Evolutionary conservation across 148 eudicot genomes (phyloP), one percentile per base, ranked within the genome.

Genomic region (Amaranthus hypochondriacus): DNA sequence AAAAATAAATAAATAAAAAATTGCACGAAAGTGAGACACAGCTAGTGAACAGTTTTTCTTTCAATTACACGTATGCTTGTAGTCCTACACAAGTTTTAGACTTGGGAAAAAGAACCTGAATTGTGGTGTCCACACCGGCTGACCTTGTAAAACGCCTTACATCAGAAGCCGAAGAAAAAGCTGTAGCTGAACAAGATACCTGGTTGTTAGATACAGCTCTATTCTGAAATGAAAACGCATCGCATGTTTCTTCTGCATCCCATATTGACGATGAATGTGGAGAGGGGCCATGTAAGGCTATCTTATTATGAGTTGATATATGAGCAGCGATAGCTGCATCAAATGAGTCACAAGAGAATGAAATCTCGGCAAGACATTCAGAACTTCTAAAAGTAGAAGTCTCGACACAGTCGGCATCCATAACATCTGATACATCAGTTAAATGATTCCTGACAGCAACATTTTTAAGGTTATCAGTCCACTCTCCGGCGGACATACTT

Each of bases 261-360:
- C 92, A 96, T 47, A 96, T 92, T 61, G 97, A 90, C 18, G 80
- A 76, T 18, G 68, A 61, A 43, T 68, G 73, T 48, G 54, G 62
- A 48, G 76, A 46, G 21, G 78, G 47, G 54, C 69, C 72, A 55
- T 54, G 89, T 13, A 68, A 81, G 75, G 68, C 73, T 73, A 70
- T 69, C 87, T 82, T 89, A 57, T 76, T 78, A 76, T 87, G 89
- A 71, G 79, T 86, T 69, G 71, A 73, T 75, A 96, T 84, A 77
- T 89, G 99, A 76, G 97, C 99, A 86, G 99, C 96, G 82, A 96
- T 89, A 76, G 96, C 97, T 69, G 97, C 96, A 84, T 92, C 99
- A 78, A 96, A 96, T 28, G 97, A 96, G 78, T 92, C 97, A 73
- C 96, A 90, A 62, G 80, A 77, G 76, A 92, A 89, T 55, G 96